Evolutionary conservation across 2,329 filamentous ascomycete species (phyloP).

Genomic region (Epichloe scottii): DNA sequence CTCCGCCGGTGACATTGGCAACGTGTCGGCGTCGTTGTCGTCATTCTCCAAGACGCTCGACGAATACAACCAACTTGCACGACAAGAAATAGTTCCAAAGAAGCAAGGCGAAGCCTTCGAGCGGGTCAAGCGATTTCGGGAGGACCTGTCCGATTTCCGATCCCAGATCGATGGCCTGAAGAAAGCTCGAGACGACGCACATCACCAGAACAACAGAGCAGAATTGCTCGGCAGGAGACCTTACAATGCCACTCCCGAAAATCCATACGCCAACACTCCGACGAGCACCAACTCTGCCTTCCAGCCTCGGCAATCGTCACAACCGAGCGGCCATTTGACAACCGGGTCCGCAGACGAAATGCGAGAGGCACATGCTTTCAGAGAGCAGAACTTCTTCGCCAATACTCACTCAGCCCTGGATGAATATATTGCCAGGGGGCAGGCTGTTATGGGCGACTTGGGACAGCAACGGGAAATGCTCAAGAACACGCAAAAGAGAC

Average conservation of each 20-base stretch:
- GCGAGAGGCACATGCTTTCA: conserved; percentile 70
- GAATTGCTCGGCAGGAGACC: conserved; percentile 80
- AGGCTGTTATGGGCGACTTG: conserved; percentile 80
- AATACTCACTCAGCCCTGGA: conserved; percentile 77
- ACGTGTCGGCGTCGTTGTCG: conserved; percentile 65
- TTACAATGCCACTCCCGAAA: conserved; percentile 73
- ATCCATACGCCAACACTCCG: conserved; percentile 64
- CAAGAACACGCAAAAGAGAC: conserved; percentile 80
- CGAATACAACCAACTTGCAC: conserved; percentile 76
- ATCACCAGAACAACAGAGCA: conserved; percentile 51
- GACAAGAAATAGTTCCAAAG: conserved; percentile 76
- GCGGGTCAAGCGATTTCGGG: conserved; percentile 72
- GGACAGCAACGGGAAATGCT: conserved; percentile 86
- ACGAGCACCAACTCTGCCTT: conserved; percentile 20
- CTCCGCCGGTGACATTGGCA: conserved; percentile 44
- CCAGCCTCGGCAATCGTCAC: conserved; percentile 31
- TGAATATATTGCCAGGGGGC: conserved; percentile 83
- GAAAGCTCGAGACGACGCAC: conserved; percentile 61
- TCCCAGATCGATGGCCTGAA: conserved; percentile 67
- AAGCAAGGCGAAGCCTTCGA: conserved; percentile 89
- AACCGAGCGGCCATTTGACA: conserved; percentile 16
- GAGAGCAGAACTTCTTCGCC: conserved; percentile 79
- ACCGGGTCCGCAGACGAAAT: conserved; percentile 46
- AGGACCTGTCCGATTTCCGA: conserved; percentile 70
- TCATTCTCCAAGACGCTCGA: conserved; percentile 81